phyloP scores from a whole-genome alignment of 2,329 filamentous ascomycete genomes.

The Xylaria sp. region DNA sequence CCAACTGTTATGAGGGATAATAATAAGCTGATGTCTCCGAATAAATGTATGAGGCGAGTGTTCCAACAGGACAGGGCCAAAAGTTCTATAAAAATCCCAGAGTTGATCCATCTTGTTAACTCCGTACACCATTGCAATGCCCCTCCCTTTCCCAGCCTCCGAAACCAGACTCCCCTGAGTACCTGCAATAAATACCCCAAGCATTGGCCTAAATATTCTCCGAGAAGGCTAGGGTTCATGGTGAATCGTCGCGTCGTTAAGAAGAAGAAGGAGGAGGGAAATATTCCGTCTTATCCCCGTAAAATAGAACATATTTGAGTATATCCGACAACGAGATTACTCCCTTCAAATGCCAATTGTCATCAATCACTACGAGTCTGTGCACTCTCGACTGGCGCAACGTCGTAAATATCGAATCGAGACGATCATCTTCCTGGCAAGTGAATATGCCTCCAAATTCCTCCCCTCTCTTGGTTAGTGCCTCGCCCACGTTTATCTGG shows the following conservation, averaged over 20 bases:
- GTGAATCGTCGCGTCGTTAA: constrained; percentile 28
- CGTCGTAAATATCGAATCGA: constrained; percentile 97
- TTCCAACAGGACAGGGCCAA: constrained; percentile 35
- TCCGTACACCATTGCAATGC: constrained; percentile 51
- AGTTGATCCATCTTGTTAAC: constrained; percentile 47
- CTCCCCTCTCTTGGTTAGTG: constrained; percentile 84
- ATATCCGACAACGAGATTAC: constrained; percentile 96
- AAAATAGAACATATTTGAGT: constrained; percentile 89
- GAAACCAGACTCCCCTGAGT: constrained; percentile 32
- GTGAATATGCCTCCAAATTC: constrained; percentile 98
- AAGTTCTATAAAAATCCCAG: constrained; percentile 42
- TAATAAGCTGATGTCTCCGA: constrained; percentile 34
- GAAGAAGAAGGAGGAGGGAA: constrained; percentile 37
- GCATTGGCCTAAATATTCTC: constrained; percentile 27
- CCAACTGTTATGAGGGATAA: constrained; percentile 11
- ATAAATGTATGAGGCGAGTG: constrained; percentile 34
- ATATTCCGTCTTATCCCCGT: constrained; percentile 73
- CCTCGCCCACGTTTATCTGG: constrained; percentile 86
- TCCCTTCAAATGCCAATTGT: constrained; percentile 85
- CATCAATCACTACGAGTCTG: constrained; percentile 91
- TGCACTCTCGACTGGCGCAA: constrained; percentile 95
- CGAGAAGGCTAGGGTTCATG: constrained; percentile 30
- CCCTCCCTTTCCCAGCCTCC: constrained; percentile 19
- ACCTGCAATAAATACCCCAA: constrained; percentile 31
- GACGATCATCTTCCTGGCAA: constrained; percentile 87